These are phyloP conservation scores for Eutypella sp. DNA, from an alignment of 2,329 filamentous ascomycete species.

Conservation along the genomic window DNA sequence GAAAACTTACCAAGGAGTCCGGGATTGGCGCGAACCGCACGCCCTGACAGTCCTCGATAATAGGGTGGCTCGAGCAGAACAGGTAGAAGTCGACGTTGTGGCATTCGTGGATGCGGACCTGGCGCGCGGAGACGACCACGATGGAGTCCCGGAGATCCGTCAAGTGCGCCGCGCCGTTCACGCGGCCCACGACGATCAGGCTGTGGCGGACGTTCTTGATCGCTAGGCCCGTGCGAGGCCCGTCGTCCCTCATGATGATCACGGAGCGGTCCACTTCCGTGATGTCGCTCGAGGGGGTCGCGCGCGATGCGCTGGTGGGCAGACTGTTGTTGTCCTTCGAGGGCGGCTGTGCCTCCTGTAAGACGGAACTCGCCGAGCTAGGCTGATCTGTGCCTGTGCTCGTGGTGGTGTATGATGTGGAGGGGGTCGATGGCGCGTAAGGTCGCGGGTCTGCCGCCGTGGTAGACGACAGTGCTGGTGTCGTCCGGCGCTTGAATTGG, in stretches of 20 bases:
- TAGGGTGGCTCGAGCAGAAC: conserved; percentile 75
- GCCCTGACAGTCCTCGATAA: conserved; percentile 81
- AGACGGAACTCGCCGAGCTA: conserved; percentile 9
- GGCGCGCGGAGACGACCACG: conserved; percentile 75
- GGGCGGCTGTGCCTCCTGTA: conserved; percentile 35
- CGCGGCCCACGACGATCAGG: conserved; percentile 72
- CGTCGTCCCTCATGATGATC: conserved; percentile 72
- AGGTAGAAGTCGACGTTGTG: conserved; percentile 78
- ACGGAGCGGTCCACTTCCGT: conserved; percentile 66
- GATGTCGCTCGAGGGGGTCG: conserved; percentile 68
- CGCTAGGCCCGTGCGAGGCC: conserved; percentile 63
- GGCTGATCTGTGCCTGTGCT: not conserved
- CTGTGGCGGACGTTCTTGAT: conserved; percentile 66
- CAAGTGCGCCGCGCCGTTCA: conserved; percentile 77
- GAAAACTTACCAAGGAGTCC: conserved; percentile 56
- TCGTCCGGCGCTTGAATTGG: conserved; percentile 67
- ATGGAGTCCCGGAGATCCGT: conserved; percentile 68
- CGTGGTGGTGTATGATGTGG: conserved; percentile 1
- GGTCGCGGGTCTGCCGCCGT: conserved; percentile 31
- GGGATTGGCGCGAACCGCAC: conserved; percentile 79
- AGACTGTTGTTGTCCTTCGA: conserved; percentile 58
- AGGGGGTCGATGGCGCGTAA: conserved; percentile 3
- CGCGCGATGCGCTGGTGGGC: conserved; percentile 63
- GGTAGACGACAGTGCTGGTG: no score
- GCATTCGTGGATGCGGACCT: conserved; percentile 91